phyloP scores from a whole-genome alignment of 2,329 filamentous ascomycete genomes.

The Trichoderma arundinaceum region DNA sequence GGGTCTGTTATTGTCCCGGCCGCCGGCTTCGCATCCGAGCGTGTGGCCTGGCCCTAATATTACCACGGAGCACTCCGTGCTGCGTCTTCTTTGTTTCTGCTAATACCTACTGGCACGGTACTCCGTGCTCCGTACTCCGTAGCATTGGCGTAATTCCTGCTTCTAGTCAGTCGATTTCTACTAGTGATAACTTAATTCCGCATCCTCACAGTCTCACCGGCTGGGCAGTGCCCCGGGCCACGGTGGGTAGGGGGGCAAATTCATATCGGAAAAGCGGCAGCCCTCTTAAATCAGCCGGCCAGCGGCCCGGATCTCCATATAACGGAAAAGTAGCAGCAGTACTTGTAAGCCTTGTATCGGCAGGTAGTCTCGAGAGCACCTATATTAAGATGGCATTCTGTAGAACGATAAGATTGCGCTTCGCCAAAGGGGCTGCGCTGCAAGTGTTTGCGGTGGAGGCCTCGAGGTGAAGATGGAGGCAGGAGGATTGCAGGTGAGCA shows the following conservation, averaged over 20 bases:
- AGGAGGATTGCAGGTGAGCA: constrained; percentile 7
- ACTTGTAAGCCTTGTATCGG: not conserved
- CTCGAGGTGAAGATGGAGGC: constrained; percentile 14
- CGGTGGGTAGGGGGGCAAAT: constrained; percentile 2
- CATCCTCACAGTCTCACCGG: constrained; percentile 18
- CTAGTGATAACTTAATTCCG: constrained; percentile 9
- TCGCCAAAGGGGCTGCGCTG: constrained; percentile 4
- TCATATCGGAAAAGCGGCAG: constrained; percentile 26
- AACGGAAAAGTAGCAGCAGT: not conserved
- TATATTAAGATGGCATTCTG: constrained; percentile 14
- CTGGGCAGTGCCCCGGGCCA: constrained; percentile 17
- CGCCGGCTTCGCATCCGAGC: constrained; percentile 25
- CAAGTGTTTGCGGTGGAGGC: not conserved
- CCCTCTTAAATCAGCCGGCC: not conserved
- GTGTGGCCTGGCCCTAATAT: constrained; percentile 21
- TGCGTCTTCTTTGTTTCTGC: not conserved
- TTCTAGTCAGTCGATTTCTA: constrained; percentile 1
- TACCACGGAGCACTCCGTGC: constrained; percentile 20
- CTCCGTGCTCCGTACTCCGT: constrained; percentile 7
- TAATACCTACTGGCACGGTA: not conserved
- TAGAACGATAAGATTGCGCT: constrained; percentile 19
- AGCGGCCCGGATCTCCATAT: constrained; percentile 23
- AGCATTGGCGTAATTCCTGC: constrained; percentile 11
- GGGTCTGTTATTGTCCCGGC: not conserved
- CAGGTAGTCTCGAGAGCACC: constrained; percentile 9